A percentile compares a stretch with the other conserved stretches of the same genome.
Evolutionary conservation across 768 basidiomycete genomes (phyloP).

Genomic region (Boletus edulis): DNA sequence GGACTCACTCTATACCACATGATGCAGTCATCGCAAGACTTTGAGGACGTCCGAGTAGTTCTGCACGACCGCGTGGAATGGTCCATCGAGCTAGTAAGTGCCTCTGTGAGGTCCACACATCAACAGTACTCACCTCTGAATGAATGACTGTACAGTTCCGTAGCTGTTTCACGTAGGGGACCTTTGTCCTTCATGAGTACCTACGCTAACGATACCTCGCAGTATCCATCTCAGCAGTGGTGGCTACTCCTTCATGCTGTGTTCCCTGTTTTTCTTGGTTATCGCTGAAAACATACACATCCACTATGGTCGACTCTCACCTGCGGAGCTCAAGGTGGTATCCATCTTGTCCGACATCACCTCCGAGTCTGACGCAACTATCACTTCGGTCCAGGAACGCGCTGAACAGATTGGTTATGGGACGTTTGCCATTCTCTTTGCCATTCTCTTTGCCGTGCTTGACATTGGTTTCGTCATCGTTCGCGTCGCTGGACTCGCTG

Average conservation of each 20-base stretch:
- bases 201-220: conserved; percentile 1
- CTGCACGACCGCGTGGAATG: conserved; percentile 17
- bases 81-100: conserved; percentile 23
- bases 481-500: conserved; percentile 13
- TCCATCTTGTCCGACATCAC: background rate
- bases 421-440: background rate
- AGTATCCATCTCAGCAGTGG: conserved; percentile 19
- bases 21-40: conserved; percentile 17
- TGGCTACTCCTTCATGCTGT: conserved; percentile 10
- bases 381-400: conserved; percentile 4
- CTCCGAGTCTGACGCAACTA: background rate
- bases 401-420: conserved; percentile 11
- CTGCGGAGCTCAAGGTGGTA: conserved; percentile 27
- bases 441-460: conserved; percentile 9
- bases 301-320: conserved; percentile 21
- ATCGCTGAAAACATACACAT: conserved; percentile 21
- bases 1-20: conserved; percentile 15
- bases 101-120: too few relatives aligned
- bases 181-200: background rate
- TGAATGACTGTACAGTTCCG: conserved; percentile 6
- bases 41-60: conserved; percentile 17
- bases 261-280: conserved; percentile 11
- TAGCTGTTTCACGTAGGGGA: conserved; percentile 14
- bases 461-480: conserved; percentile 22
- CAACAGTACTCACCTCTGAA: background rate